phyloP scores from a whole-genome alignment of 2,329 filamentous ascomycete genomes.

The Epichloe typhina region DNA sequence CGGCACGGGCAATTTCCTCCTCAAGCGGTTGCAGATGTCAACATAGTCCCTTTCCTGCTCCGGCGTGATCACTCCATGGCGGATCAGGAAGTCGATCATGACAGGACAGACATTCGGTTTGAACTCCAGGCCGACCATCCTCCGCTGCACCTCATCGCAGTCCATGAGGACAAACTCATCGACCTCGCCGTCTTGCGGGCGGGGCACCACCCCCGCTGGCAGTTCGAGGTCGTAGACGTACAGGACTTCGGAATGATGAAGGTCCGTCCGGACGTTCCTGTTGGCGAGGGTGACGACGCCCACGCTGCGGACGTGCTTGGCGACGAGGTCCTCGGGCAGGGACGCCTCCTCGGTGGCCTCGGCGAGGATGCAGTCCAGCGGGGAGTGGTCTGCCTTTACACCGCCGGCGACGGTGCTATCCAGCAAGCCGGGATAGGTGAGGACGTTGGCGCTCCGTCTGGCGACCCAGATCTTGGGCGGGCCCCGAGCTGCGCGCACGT shows the following conservation, averaged over 20 bases:
- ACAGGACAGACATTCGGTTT: conserved; percentile 75
- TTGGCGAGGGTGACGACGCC: conserved; percentile 24
- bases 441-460: conserved; percentile 48
- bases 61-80: conserved; percentile 59
- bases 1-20: conserved; percentile 30
- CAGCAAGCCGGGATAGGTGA: conserved; percentile 61
- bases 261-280: conserved; percentile 8
- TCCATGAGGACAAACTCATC: conserved; percentile 58
- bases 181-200: conserved; percentile 66
- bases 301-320: conserved; percentile 10
- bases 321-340: conserved; percentile 18
- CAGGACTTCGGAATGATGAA: conserved; percentile 26
- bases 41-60: conserved; percentile 62
- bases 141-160: conserved; percentile 43
- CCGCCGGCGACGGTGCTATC: conserved; percentile 76
- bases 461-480: conserved; percentile 58
- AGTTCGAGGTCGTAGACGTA: conserved; percentile 72
- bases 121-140: conserved; percentile 56
- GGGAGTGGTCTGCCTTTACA: conserved; percentile 51
- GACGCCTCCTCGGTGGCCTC: conserved; percentile 62
- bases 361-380: conserved; percentile 54
- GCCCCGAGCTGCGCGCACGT: conserved; percentile 25
- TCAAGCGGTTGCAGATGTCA: conserved; percentile 43
- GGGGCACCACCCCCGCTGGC: conserved; percentile 41
- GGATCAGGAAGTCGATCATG: conserved; percentile 68